Evolutionary conservation across 1,139 yeast genomes (phyloP).

Genomic region (Blastobotrys ciferrii): DNA sequence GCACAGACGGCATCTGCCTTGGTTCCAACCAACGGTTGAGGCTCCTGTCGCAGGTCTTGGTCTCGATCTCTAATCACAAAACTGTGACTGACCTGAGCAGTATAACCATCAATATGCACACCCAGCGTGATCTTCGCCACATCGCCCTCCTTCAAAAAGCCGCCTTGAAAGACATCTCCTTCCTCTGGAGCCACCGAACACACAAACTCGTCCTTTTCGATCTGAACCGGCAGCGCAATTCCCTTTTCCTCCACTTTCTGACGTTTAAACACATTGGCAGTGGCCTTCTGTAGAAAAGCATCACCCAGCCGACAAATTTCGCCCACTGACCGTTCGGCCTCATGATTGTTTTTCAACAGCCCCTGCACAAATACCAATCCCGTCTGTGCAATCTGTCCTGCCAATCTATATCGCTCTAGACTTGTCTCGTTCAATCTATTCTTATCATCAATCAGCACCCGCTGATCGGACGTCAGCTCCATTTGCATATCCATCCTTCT

Average conservation of each 20-base stretch:
- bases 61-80: slow-evolving; percentile 65
- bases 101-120: slow-evolving; percentile 92
- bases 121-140: slow-evolving; percentile 80
- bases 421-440: slow-evolving; percentile 62
- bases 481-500: slow-evolving; percentile 21
- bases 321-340: slow-evolving; percentile 49
- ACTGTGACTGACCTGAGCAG: slow-evolving; percentile 83
- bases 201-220: slow-evolving; percentile 78
- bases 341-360: slow-evolving; percentile 59
- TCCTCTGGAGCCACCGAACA: slow-evolving; percentile 85
- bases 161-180: slow-evolving; percentile 55
- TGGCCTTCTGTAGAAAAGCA: slow-evolving; percentile 50
- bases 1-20: slow-evolving; percentile 91
- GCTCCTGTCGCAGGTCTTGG: slow-evolving; percentile 36
- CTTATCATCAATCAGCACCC: slow-evolving; percentile 65
- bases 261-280: slow-evolving; percentile 30
- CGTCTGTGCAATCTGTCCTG: slow-evolving; percentile 91
- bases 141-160: slow-evolving; percentile 64
- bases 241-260: slow-evolving; percentile 54
- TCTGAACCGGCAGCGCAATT: slow-evolving; percentile 84
- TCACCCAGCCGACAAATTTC: slow-evolving; percentile 84
- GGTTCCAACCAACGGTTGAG: slow-evolving; percentile 74
- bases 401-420: slow-evolving; percentile 78
- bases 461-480: slow-evolving; percentile 45
- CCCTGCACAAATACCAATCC: slow-evolving; percentile 65